Base-by-base conservation (phyloP, 1,139 yeast species). In the Protomyces arabidopsidicola region DNA sequence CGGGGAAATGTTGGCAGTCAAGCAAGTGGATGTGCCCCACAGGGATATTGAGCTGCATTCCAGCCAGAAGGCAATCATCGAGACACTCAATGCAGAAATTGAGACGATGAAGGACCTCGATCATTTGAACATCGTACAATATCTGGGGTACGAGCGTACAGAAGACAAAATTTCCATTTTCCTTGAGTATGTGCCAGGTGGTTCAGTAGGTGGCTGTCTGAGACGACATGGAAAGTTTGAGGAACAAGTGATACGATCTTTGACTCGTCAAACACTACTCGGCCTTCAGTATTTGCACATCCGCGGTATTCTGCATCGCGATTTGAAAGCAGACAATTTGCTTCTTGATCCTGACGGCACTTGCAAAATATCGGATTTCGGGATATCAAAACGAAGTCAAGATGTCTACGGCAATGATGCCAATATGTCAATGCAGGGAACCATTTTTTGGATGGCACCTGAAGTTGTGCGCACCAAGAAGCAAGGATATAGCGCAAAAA, bases 361-460 rank as follows among this genome's bases (percentile, higher is more conserved):
- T 12, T 90, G 97, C 75, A 95, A 95, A 75, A 95, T 95, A 60
- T 88, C 97, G 9, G 99, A 95, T 74, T 95, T 95, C 77, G 98
- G 98, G 51, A 95, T 95, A 65, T 90, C 98, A 56, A 91, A 90
- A 72, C 83, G 86, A 70, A 88, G 96, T 63, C 50, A 56, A 10
- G 93, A 93, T 72, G 89, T 93, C 51, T 93, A 93, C 74, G 86
- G 88, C 31, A 91, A 93, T 72, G 86, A 89, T 70, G 91, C 97
- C 1, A 97, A 90, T 66, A 89, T 91, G 96, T 91, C 98, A 14
- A 88, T 87, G 93, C 97, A 95, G 75, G 99, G 99, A 22, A 91
- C 98, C 0, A 91, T 95, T 1, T 95, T 91, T 73, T 95, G 98
- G 98, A 95, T 95, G 98, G 99, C 99, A 0, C 99, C 99, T 0